Evolutionary conservation across 2,329 filamentous ascomycete species (phyloP).

Genomic region (Aspergillaceae sp.): DNA sequence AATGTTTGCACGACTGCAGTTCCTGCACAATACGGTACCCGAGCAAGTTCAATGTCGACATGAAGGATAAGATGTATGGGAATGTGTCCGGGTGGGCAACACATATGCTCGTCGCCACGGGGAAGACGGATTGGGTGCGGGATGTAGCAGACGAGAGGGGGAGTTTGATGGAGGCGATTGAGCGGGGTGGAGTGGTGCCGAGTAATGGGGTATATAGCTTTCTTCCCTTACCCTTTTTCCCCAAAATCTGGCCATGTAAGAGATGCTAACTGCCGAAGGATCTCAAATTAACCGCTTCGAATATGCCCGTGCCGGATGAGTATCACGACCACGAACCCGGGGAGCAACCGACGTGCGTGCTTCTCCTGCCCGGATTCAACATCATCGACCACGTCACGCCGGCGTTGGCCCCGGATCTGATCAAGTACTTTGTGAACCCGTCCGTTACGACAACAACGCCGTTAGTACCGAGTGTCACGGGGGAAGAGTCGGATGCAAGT

Average conservation of each 20-base stretch:
- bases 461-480: constrained; percentile 37
- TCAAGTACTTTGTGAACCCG: constrained; percentile 60
- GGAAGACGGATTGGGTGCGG: constrained; percentile 29
- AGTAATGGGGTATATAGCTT: constrained; percentile 52
- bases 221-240: too few relatives aligned
- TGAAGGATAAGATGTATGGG: constrained; percentile 57
- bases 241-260: too few relatives aligned
- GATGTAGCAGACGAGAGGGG: constrained; percentile 32
- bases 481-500: not conserved
- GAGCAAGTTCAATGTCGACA: constrained; percentile 62
- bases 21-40: constrained; percentile 74
- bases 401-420: constrained; percentile 59
- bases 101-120: constrained; percentile 31
- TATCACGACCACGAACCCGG: constrained; percentile 50
- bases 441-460: constrained; percentile 66
- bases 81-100: constrained; percentile 27
- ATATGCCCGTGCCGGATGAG: constrained; percentile 69
- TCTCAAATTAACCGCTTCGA: constrained; percentile 84
- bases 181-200: constrained; percentile 47
- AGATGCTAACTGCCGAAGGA: constrained; percentile 48
- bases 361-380: constrained; percentile 78
- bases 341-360: constrained; percentile 62
- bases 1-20: constrained; percentile 79
- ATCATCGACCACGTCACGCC: constrained; percentile 78
- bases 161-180: constrained; percentile 43